These are phyloP conservation scores for Monascus ruber DNA, from an alignment of 2,329 filamentous ascomycete species.

Conservation along the genomic window DNA sequence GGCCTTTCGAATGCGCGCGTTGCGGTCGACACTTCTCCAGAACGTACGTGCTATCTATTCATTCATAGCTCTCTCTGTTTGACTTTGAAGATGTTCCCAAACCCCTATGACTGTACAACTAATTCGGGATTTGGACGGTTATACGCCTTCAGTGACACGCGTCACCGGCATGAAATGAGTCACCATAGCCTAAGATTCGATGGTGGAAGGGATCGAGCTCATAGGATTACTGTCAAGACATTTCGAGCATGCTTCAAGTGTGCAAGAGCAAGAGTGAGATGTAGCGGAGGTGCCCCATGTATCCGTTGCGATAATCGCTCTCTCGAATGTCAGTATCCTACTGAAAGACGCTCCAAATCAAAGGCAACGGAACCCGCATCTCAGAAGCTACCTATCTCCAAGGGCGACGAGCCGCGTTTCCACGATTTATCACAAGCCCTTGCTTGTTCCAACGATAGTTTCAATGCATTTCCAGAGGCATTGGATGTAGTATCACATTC, in stretches of 20 bases:
- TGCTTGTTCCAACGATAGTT: no score
- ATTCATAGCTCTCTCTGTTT: no score
- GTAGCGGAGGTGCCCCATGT: constrained; percentile 27
- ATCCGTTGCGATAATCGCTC: constrained; percentile 25
- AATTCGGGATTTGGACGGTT: not conserved
- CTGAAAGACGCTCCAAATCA: constrained; percentile 25
- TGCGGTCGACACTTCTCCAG: constrained; percentile 33
- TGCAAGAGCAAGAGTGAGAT: constrained; percentile 28
- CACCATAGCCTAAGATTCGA: constrained; percentile 25
- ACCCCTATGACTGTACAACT: no score
- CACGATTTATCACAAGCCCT: no score
- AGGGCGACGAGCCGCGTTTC: constrained; percentile 3
- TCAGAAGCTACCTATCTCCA: constrained; percentile 3
- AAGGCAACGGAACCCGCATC: constrained; percentile 11
- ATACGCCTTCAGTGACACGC: constrained; percentile 20
- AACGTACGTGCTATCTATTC: constrained; percentile 18
- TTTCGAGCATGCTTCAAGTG: constrained; percentile 31
- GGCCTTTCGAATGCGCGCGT: constrained; percentile 27
- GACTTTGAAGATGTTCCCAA: no score
- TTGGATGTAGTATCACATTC: no score
- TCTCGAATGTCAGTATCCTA: constrained; percentile 29
- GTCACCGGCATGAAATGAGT: constrained; percentile 29
- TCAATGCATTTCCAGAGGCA: no score
- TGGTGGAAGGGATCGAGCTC: constrained; percentile 22
- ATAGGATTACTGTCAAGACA: constrained; percentile 32